Percentiles rank a stretch among this genome's conserved stretches.
Evolutionary conservation across 2,329 filamentous ascomycete species (phyloP).

Genomic region (Coniella vitis): DNA sequence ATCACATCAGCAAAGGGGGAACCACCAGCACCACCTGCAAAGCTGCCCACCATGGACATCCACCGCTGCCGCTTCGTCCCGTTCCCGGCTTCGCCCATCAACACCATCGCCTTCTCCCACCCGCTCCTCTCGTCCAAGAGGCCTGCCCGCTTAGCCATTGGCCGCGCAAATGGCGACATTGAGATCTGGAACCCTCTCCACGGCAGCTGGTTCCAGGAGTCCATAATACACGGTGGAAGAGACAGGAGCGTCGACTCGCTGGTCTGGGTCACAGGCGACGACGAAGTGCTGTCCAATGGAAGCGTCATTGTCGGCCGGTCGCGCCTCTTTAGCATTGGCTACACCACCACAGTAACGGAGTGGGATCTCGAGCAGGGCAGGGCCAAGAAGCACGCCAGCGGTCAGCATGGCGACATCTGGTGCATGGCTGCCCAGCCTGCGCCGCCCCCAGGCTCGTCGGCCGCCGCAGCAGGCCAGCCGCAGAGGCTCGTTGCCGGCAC

Average conservation of each 20-base stretch:
- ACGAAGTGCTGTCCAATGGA: slow-evolving; percentile 59
- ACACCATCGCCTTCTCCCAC: slow-evolving; percentile 90
- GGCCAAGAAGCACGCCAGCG: slow-evolving; percentile 75
- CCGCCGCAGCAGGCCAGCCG: slow-evolving; percentile 17
- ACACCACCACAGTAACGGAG: slow-evolving; percentile 85
- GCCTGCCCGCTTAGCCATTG: slow-evolving; percentile 69
- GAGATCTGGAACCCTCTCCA: slow-evolving; percentile 92
- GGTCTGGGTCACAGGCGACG: slow-evolving; percentile 82
- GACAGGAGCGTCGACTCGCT: slow-evolving; percentile 85
- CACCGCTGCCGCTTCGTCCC: slow-evolving; percentile 95
- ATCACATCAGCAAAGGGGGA: slow-evolving; percentile 2
- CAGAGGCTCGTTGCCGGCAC: slow-evolving; percentile 74
- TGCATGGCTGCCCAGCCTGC: slow-evolving; percentile 83
- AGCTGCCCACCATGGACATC: slow-evolving; percentile 67
- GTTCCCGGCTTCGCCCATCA: slow-evolving; percentile 86
- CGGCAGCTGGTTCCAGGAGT: slow-evolving; percentile 85
- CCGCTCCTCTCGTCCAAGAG: slow-evolving; percentile 42
- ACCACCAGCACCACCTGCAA: slow-evolving; percentile 10
- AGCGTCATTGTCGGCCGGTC: slow-evolving; percentile 62
- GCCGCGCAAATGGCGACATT: slow-evolving; percentile 89
- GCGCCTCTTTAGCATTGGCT: slow-evolving; percentile 92
- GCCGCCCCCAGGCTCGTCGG: slow-evolving; percentile 26
- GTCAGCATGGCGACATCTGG: slow-evolving; percentile 95
- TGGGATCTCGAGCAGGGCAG: slow-evolving; percentile 82
- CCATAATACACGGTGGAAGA: slow-evolving; percentile 73